Percentiles rank a stretch among this genome's conserved stretches.
These are phyloP conservation scores for Phellopilus nigrolimitatus DNA, from an alignment of 1,284 basidiomycete species.

Conservation along the genomic window DNA sequence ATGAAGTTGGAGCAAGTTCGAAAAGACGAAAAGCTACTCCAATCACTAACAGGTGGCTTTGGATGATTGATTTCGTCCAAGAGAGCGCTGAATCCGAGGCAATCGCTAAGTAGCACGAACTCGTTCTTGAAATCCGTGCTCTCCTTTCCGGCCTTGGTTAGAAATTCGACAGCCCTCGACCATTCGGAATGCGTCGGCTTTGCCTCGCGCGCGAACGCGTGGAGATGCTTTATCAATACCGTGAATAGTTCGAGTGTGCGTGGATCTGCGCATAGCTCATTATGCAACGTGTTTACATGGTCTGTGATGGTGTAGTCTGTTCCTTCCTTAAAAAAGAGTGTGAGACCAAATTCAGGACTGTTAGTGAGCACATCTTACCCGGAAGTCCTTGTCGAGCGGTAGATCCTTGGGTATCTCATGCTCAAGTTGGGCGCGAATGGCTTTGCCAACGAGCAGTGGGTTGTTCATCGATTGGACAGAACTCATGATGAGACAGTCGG, in stretches of 20 bases:
- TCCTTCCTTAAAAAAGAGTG: slow-evolving; percentile 11
- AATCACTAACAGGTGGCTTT: slow-evolving; percentile 30
- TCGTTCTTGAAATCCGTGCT: slow-evolving; percentile 38
- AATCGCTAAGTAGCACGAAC: slow-evolving; percentile 40
- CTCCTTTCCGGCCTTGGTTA: slow-evolving; percentile 35
- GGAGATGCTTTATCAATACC: slow-evolving; percentile 35
- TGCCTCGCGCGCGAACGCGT: slow-evolving; percentile 38
- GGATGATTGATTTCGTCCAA: slow-evolving; percentile 37
- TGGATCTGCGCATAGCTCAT: slow-evolving; percentile 31
- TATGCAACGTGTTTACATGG: slow-evolving; percentile 31
- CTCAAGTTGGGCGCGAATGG: slow-evolving; percentile 35
- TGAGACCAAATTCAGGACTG: not conserved
- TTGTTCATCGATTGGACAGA: slow-evolving; percentile 31
- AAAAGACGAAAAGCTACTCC: too few relatives aligned
- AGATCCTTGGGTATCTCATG: slow-evolving; percentile 33
- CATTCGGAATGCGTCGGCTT: slow-evolving; percentile 36
- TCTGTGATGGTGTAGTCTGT: slow-evolving; percentile 18
- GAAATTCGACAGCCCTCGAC: slow-evolving; percentile 32
- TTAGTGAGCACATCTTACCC: slow-evolving; percentile 23
- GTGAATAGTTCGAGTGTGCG: slow-evolving; percentile 34
- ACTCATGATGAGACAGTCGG: slow-evolving; percentile 1
- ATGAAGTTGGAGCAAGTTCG: not conserved
- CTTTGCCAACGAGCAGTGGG: slow-evolving; percentile 34
- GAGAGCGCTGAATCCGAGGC: slow-evolving; percentile 36
- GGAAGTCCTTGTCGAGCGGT: slow-evolving; percentile 34